Percentiles rank a stretch among this genome's conserved stretches.
These are phyloP conservation scores for Paracorniculantispora psalliotae DNA, from an alignment of 2,329 filamentous ascomycete genomes.

Conservation along the genomic window DNA sequence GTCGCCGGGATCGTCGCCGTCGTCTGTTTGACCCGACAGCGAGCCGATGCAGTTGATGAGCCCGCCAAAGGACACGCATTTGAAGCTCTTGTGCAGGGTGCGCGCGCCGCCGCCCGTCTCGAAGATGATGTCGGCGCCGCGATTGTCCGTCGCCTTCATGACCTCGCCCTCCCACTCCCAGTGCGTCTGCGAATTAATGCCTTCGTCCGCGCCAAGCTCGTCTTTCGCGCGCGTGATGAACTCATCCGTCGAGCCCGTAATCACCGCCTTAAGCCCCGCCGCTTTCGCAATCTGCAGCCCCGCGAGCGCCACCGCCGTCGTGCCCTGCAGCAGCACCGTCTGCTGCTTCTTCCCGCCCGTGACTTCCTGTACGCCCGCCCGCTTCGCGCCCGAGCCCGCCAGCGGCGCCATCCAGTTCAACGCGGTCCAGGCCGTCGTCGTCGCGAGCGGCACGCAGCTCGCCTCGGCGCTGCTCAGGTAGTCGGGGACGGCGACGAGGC, in stretches of 20 bases:
- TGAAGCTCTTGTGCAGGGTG: slow-evolving; percentile 49
- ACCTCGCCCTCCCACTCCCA: slow-evolving; percentile 48
- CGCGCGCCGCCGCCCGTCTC: slow-evolving; percentile 50
- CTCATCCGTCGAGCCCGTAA: slow-evolving; percentile 50
- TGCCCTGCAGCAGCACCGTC: slow-evolving; percentile 50
- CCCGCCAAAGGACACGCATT: slow-evolving; percentile 50
- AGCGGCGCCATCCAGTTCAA: slow-evolving; percentile 56
- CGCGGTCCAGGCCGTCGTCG: slow-evolving; percentile 61
- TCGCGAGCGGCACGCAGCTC: slow-evolving; percentile 54
- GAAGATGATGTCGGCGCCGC: slow-evolving; percentile 50
- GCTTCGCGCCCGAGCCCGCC: slow-evolving; percentile 44
- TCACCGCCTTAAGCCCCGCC: slow-evolving; percentile 44
- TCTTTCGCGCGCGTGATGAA: slow-evolving; percentile 43
- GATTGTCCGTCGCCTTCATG: slow-evolving; percentile 37
- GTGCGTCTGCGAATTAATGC: slow-evolving; percentile 50
- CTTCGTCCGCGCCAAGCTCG: slow-evolving; percentile 45
- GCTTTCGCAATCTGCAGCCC: slow-evolving; percentile 51
- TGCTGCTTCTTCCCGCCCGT: background rate
- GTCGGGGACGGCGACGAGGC: slow-evolving; percentile 50
- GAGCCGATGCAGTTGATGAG: slow-evolving; percentile 49
- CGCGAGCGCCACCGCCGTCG: slow-evolving; percentile 47
- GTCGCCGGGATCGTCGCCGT: slow-evolving; percentile 27
- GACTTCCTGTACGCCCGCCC: slow-evolving; percentile 18
- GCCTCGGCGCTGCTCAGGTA: slow-evolving; percentile 58
- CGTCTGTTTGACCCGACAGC: slow-evolving; percentile 50